Conservation (phyloP, 208 protist species). For the Wallacemonas sp. region DNA sequence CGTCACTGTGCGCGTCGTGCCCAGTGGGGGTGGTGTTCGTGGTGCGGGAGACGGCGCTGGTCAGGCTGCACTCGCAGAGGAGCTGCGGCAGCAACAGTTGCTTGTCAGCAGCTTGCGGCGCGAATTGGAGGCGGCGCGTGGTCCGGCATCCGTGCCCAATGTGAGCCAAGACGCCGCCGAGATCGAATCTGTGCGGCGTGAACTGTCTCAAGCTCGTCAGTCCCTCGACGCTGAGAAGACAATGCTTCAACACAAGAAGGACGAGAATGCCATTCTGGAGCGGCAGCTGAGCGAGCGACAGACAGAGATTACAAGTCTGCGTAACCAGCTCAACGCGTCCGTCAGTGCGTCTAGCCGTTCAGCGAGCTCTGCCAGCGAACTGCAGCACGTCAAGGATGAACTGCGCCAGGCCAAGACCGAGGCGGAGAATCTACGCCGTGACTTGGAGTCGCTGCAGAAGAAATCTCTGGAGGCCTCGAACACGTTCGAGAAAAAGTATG, state of each 20-base stretch:
- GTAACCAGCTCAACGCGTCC: conserved; percentile 14
- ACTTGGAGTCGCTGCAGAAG: conserved; percentile 24
- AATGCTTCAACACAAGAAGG: conserved; percentile 44
- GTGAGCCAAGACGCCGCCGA: too few relatives aligned
- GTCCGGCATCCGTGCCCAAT: too few relatives aligned
- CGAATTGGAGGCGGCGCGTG: conserved; percentile 40
- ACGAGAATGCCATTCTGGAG: conserved; percentile 22
- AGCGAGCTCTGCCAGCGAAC: not conserved
- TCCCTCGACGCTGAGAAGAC: conserved; percentile 49
- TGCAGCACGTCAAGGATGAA: not conserved
- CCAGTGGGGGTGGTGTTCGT: conserved; percentile 19
- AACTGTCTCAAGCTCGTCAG: too few relatives aligned
- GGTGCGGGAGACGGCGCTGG: conserved; percentile 10
- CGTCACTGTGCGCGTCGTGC: conserved; percentile 45
- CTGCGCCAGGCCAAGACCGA: conserved; percentile 13
- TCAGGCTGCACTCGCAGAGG: conserved; percentile 19
- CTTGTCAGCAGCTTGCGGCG: conserved; percentile 34
- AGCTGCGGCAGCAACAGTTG: conserved; percentile 38
- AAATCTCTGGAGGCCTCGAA: conserved; percentile 30
- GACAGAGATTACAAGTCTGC: conserved; percentile 25
- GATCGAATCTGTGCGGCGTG: too few relatives aligned
- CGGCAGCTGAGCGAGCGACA: conserved; percentile 13
- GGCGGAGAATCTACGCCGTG: not conserved
- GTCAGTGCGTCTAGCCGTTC: not conserved
- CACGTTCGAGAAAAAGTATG: conserved; percentile 37